Base-by-base conservation (phyloP, 129 eudicot species). In the Lactuca sativa region DNA sequence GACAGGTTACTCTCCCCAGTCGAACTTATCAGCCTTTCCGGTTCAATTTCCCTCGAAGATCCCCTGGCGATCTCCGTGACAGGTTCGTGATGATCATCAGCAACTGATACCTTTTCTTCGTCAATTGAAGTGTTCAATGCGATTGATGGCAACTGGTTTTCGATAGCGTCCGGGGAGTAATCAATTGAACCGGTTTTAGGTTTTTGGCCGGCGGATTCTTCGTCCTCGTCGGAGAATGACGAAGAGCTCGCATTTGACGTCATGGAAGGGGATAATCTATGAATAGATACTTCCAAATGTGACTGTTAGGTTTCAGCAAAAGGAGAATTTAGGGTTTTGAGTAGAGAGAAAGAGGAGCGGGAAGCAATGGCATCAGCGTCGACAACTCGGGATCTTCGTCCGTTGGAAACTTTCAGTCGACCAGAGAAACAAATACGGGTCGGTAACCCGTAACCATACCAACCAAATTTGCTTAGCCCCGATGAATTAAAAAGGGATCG, bases 131-230 rank as follows among this genome's bases (percentile, higher is more conserved):
- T 12, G 51, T 67, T 63, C 64, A 83, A 53, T 65, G 89, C 81
- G 59, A 87, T 83, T 41, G 95, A 83, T 63, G 86, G 78, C 58
- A 87, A 71, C 18, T 91, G 97, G 61, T 69, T 82, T 60, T 82
- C 90, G 41, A 88, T 78, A 5, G 88, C 86, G 74, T 88, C 86
- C 53, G 81, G 88, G 4, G 86, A 84, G 70, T 75, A 66, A 62
- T 82, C 92, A 34, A 85, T 80, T 55, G 85, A 85, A 55, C 18
- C 66, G 51, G 84, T 78, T 62, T 66, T 77, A 74, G 89, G 86
- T 78, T 69, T 81, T 58, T 67, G 78, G 25, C 73, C 82, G 34
- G 75, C 66, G 60, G 76, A 52, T 66, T 66, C 64, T 56, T 69
- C 56, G 54, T 52, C 70, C 14, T 71, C 80, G 55, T 73, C 81